Percentiles rank a stretch among this genome's conserved stretches.
Evolutionary conservation across 1,284 basidiomycete species (phyloP).

Genomic region (Gymnopus androsaceus): DNA sequence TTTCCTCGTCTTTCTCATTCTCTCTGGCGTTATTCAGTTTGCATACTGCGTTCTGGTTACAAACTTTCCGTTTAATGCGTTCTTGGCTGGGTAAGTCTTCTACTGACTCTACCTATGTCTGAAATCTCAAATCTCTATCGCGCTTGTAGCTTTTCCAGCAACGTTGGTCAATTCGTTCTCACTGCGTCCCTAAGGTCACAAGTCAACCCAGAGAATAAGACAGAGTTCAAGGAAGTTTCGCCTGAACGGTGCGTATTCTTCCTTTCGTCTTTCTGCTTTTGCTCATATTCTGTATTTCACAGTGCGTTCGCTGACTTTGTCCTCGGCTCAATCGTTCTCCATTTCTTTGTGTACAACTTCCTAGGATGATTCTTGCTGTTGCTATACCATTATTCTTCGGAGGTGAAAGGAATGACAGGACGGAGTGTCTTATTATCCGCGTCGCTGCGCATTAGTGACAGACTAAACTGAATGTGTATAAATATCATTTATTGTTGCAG

Average conservation of each 20-base stretch:
- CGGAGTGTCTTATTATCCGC: neutral
- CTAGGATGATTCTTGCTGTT: conserved; percentile 39
- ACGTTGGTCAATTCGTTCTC: conserved; percentile 96
- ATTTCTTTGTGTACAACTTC: conserved; percentile 99
- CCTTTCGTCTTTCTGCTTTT: neutral
- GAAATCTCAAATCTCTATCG: conserved; percentile 4
- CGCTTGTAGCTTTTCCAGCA: conserved; percentile 82
- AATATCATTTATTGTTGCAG: too few species aligned
- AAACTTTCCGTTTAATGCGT: conserved; percentile 96
- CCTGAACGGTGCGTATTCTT: conserved; percentile 75
- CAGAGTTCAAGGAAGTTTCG: conserved; percentile 88
- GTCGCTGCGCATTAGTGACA: too few species aligned
- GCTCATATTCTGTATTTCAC: conserved; percentile 12
- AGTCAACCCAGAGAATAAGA: conserved; percentile 83
- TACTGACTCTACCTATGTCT: neutral
- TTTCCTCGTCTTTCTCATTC: conserved; percentile 90
- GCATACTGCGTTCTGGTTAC: conserved; percentile 89
- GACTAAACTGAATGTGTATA: too few species aligned
- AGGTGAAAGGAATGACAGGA: neutral
- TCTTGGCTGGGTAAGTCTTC: conserved; percentile 84
- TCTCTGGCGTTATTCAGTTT: conserved; percentile 91
- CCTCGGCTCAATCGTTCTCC: conserved; percentile 90
- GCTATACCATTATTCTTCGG: too few species aligned
- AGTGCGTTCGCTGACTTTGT: conserved; percentile 98
- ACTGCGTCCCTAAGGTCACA: conserved; percentile 91